These are phyloP conservation scores for Geum urbanum DNA, from an alignment of 306 rosid genomes.

Conservation along the genomic window DNA sequence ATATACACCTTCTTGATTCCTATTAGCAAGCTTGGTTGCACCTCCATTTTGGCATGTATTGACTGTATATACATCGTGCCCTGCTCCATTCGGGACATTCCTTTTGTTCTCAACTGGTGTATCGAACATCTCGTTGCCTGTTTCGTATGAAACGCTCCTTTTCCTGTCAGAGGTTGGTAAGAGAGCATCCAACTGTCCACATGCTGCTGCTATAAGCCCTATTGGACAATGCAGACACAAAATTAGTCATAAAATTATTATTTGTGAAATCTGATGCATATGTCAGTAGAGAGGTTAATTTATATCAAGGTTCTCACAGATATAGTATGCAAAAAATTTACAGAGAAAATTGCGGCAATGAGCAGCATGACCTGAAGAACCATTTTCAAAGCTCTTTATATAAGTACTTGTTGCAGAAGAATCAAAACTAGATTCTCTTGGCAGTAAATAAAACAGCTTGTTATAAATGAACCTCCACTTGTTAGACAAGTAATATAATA, in stretches of 20 bases:
- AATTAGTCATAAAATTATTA: background rate
- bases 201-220: slow-evolving; percentile 84
- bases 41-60: slow-evolving; percentile 42
- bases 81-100: slow-evolving; percentile 34
- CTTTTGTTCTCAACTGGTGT: slow-evolving; percentile 25
- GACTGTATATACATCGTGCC: slow-evolving; percentile 27
- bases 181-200: slow-evolving; percentile 56
- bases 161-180: slow-evolving; percentile 39
- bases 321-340: background rate
- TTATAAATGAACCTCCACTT: background rate
- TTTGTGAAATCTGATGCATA: background rate
- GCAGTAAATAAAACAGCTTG: background rate
- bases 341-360: background rate
- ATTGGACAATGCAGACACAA: slow-evolving; percentile 15
- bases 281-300: background rate
- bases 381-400: background rate
- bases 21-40: slow-evolving; percentile 29
- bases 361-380: background rate
- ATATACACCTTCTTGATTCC: slow-evolving; percentile 39
- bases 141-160: slow-evolving; percentile 31
- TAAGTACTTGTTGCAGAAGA: no score
- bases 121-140: slow-evolving; percentile 30
- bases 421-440: background rate
- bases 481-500: background rate
- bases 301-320: background rate